phyloP scores from a whole-genome alignment of 495 filamentous ascomycete species.

The Chlorociboria aeruginascens region DNA sequence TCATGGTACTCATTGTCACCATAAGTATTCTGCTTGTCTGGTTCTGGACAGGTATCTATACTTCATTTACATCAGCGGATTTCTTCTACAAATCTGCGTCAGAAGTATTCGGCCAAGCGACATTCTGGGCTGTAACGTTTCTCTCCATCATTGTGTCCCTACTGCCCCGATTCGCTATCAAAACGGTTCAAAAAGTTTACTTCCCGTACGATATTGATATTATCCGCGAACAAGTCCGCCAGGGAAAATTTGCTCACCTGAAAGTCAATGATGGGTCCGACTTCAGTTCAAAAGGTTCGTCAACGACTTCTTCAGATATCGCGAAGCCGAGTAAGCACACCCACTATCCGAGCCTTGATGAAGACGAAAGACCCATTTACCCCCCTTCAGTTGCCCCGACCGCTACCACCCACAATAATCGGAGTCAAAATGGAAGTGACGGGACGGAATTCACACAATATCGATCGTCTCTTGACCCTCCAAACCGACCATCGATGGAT shows the following conservation, averaged over 20 bases:
- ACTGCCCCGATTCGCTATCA: slow-evolving; percentile 74
- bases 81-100: slow-evolving; percentile 68
- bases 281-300: slow-evolving; percentile 7
- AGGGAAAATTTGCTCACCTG: slow-evolving; percentile 67
- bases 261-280: slow-evolving; percentile 25
- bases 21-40: slow-evolving; percentile 83
- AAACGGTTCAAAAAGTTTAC: slow-evolving; percentile 83
- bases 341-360: slow-evolving; percentile 51
- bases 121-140: slow-evolving; percentile 76
- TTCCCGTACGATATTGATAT: slow-evolving; percentile 91
- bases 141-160: slow-evolving; percentile 68
- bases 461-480: slow-evolving; percentile 20
- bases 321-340: slow-evolving; percentile 50
- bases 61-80: slow-evolving; percentile 48
- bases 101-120: slow-evolving; percentile 66
- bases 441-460: slow-evolving; percentile 81
- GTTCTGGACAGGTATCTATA: slow-evolving; percentile 95
- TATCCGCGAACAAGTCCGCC: slow-evolving; percentile 78
- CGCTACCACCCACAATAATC: slow-evolving; percentile 66
- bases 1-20: slow-evolving; percentile 65
- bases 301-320: slow-evolving; percentile 44
- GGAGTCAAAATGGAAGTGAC: slow-evolving; percentile 84
- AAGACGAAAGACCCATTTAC: slow-evolving; percentile 83
- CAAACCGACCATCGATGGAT: slow-evolving; percentile 49
- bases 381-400: slow-evolving; percentile 72